Percentiles rank a stretch among this genome's conserved stretches.
These are phyloP conservation scores for Xylariaceae sp. DNA, from an alignment of 2,329 filamentous ascomycete genomes.

Conservation along the genomic window DNA sequence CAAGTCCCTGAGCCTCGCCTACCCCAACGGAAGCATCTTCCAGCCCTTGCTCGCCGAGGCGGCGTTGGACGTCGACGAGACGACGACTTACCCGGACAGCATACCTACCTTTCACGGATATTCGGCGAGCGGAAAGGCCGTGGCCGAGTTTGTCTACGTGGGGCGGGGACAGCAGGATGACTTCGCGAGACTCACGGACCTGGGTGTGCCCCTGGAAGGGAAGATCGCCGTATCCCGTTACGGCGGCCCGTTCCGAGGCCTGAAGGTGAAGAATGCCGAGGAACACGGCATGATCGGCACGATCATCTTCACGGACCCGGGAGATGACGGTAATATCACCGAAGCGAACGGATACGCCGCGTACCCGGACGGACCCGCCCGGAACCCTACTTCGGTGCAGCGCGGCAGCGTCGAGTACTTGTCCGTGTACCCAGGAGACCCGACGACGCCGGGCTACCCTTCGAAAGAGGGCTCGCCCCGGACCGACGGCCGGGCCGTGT, in stretches of 20 bases:
- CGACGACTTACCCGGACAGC: slow-evolving; percentile 59
- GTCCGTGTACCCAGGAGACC: slow-evolving; percentile 56
- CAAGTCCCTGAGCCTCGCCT: slow-evolving; percentile 42
- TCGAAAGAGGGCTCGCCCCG: slow-evolving; percentile 67
- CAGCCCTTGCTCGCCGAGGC: slow-evolving; percentile 68
- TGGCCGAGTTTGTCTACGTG: slow-evolving; percentile 67
- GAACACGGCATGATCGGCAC: slow-evolving; percentile 69
- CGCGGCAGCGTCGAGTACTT: slow-evolving; percentile 71
- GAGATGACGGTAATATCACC: slow-evolving; percentile 68
- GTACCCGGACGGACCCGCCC: slow-evolving; percentile 71
- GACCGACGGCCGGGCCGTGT: slow-evolving; percentile 53
- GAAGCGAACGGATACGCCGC: slow-evolving; percentile 65
- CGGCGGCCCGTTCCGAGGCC: slow-evolving; percentile 68
- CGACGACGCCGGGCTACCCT: slow-evolving; percentile 77
- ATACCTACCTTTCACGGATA: slow-evolving; percentile 81
- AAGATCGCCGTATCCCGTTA: slow-evolving; percentile 78
- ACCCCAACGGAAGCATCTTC: slow-evolving; percentile 43
- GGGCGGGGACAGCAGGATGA: slow-evolving; percentile 72
- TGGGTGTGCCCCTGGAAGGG: slow-evolving; percentile 63
- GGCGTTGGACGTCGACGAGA: slow-evolving; percentile 66
- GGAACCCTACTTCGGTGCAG: slow-evolving; percentile 72
- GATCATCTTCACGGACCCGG: slow-evolving; percentile 68
- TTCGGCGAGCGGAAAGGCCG: slow-evolving; percentile 71
- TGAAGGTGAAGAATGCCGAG: slow-evolving; percentile 79
- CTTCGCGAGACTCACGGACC: slow-evolving; percentile 63